These are phyloP conservation scores for Stephania japonica DNA, from an alignment of 164 flowering plant species.

Conservation along the genomic window DNA sequence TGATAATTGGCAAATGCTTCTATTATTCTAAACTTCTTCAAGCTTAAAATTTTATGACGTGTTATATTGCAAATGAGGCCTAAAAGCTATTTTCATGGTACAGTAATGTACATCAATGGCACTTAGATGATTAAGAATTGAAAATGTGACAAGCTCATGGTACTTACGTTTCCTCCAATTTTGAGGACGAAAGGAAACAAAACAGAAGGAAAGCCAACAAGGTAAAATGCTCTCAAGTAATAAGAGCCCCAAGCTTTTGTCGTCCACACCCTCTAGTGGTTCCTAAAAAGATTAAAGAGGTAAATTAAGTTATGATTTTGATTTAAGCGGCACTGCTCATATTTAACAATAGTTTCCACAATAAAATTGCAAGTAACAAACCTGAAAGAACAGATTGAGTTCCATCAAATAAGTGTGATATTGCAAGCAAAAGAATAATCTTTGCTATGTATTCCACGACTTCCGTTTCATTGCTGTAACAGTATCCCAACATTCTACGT, in stretches of 20 bases:
- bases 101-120: too few relatives aligned
- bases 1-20: not conserved
- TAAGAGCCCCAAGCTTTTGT: conserved; percentile 72
- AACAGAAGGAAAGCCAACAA: conserved; percentile 62
- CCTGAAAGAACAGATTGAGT: conserved; percentile 84
- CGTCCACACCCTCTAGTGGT: conserved; percentile 81
- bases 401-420: conserved; percentile 57
- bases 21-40: not conserved
- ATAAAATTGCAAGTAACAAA: not conserved
- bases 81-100: too few relatives aligned
- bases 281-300: conserved; percentile 22
- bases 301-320: not conserved
- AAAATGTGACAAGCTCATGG: not conserved
- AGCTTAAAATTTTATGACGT: not conserved
- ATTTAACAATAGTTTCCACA: not conserved
- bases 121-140: too few relatives aligned
- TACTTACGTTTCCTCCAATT: conserved; percentile 59
- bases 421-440: conserved; percentile 66
- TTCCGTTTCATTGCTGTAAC: conserved; percentile 59
- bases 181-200: conserved; percentile 54
- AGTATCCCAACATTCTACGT: conserved; percentile 57
- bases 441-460: conserved; percentile 52
- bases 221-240: conserved; percentile 64
- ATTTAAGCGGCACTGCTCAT: not conserved
- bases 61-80: too few relatives aligned